Evolutionary conservation across 148 eudicot genomes (phyloP).

Genomic region (Pouteria glomerata): DNA sequence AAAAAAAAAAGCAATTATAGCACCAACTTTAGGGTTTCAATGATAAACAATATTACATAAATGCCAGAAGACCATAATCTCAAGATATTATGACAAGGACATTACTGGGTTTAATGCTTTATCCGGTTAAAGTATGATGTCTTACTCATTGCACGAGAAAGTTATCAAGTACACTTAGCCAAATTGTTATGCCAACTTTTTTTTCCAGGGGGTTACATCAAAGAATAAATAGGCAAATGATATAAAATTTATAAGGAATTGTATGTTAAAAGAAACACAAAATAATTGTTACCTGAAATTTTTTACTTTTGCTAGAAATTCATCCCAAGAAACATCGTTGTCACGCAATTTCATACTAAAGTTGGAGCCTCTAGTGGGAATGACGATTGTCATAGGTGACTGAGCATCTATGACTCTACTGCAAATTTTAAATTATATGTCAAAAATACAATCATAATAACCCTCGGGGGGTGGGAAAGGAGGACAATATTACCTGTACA

Average conservation of each 20-base stretch:
- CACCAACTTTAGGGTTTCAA: constrained; percentile 1
- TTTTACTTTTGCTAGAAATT: constrained; percentile 51
- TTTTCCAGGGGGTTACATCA: too few relatives aligned
- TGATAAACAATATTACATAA: constrained; percentile 3
- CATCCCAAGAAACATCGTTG: constrained; percentile 77
- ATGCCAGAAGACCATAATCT: too few relatives aligned
- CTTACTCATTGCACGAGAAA: too few relatives aligned
- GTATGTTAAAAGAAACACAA: not conserved
- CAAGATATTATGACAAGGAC: not conserved
- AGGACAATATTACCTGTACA: constrained; percentile 52
- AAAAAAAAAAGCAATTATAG: not conserved
- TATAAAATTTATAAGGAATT: not conserved
- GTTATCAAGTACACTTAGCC: too few relatives aligned
- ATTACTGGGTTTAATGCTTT: not conserved
- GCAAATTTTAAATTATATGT: constrained; percentile 24
- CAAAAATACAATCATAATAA: constrained; percentile 11
- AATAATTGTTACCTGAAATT: constrained; percentile 37
- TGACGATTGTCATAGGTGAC: constrained; percentile 75
- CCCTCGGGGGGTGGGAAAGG: not conserved
- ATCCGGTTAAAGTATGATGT: not conserved
- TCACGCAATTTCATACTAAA: constrained; percentile 47
- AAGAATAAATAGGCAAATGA: not conserved
- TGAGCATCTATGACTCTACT: constrained; percentile 87
- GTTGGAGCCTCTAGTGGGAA: constrained; percentile 38
- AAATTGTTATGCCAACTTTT: not conserved